These are phyloP conservation scores for Alternaria panax DNA, from an alignment of 2,329 filamentous ascomycete genomes.

Conservation along the genomic window DNA sequence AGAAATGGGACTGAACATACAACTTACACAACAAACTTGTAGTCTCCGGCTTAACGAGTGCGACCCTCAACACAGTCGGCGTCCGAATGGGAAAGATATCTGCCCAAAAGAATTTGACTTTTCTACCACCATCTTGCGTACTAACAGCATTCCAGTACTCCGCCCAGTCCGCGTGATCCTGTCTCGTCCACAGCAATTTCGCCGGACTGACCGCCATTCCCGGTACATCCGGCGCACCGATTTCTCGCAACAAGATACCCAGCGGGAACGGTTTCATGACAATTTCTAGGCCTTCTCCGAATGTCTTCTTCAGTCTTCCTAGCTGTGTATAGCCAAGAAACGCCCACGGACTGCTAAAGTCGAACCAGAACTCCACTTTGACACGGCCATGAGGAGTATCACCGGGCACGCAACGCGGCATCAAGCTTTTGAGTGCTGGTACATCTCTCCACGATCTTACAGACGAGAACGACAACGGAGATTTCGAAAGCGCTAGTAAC, in stretches of 20 bases:
- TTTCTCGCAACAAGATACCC: constrained; percentile 46
- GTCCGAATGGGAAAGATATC: constrained; percentile 45
- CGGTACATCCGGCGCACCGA: constrained; percentile 45
- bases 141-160: constrained; percentile 45
- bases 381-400: constrained; percentile 13
- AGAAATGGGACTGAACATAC: fast-evolving
- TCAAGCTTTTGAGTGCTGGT: constrained; percentile 22
- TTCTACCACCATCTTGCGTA: constrained; percentile 33
- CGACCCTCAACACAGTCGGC: constrained; percentile 42
- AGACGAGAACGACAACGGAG: background rate
- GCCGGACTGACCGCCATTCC: constrained; percentile 30
- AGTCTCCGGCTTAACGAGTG: constrained; percentile 34
- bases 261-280: constrained; percentile 45
- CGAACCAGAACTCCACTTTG: constrained; percentile 45
- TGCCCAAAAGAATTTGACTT: constrained; percentile 42
- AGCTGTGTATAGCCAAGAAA: constrained; percentile 47
- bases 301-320: constrained; percentile 33
- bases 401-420: constrained; percentile 31
- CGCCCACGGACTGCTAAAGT: constrained; percentile 47
- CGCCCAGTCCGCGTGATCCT: constrained; percentile 45
- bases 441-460: constrained; percentile 21
- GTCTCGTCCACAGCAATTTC: constrained; percentile 38
- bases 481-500: constrained; percentile 4
- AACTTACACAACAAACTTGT: constrained; percentile 37
- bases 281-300: constrained; percentile 36